Conservation (phyloP, 768 basidiomycete species). For the Megacollybia marginata region DNA sequence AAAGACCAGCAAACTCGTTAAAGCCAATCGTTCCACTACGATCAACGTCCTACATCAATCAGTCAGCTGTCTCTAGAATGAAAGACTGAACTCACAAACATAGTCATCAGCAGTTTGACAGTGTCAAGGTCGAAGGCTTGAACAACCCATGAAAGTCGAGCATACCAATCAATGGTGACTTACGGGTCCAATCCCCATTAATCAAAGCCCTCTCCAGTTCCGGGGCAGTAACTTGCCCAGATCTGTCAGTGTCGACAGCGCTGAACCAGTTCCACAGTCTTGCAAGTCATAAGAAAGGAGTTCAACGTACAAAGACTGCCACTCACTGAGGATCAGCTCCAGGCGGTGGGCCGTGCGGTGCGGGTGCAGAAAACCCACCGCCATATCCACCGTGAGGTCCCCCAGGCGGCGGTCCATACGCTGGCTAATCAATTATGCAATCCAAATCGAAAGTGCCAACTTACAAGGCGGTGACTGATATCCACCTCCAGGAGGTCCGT, state of each 20-base stretch:
- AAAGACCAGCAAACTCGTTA: conserved; percentile 74
- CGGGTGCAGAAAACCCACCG: conserved; percentile 19
- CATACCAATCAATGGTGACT: conserved; percentile 20
- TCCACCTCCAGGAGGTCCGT: not conserved
- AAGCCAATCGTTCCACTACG: conserved; percentile 75
- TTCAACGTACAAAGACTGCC: not conserved
- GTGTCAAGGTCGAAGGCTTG: conserved; percentile 81
- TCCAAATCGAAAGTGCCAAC: too few species aligned
- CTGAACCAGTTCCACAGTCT: conserved; percentile 69
- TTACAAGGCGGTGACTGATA: not conserved
- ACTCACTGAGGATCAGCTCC: conserved; percentile 75
- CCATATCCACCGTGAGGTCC: conserved; percentile 25
- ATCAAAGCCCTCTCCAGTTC: conserved; percentile 54
- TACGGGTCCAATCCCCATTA: conserved; percentile 72
- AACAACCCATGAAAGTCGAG: not conserved
- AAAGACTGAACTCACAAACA: conserved; percentile 51
- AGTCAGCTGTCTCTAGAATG: not conserved
- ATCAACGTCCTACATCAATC: conserved; percentile 46
- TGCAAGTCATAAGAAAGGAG: not conserved
- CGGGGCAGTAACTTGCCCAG: conserved; percentile 52
- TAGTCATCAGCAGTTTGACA: conserved; percentile 75
- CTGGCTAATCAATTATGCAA: too few species aligned
- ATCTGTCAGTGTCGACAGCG: conserved; percentile 62
- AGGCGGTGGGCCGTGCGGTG: conserved; percentile 39
- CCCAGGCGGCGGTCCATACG: conserved; percentile 8